Evolutionary conservation across 2,329 filamentous ascomycete genomes (phyloP), one percentile per base, ranked within the genome.

Genomic region (Colletotrichum liaoningense): DNA sequence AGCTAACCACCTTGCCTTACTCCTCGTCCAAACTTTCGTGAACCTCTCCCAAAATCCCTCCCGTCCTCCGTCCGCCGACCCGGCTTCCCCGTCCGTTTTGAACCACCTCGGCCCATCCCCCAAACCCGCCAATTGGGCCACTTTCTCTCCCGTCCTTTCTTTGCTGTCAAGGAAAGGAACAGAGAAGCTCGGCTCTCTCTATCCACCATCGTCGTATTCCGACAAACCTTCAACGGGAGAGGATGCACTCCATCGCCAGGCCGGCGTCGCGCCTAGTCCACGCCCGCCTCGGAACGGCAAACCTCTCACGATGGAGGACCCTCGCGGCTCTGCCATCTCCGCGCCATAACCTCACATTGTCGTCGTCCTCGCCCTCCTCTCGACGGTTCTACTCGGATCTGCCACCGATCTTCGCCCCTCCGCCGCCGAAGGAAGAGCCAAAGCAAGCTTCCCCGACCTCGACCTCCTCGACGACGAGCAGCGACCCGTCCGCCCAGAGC

Each of bases 221-320:
- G 26, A 19, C 14, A 56, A 56, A 56, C 7, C 14, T 19, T 19
- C 22, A 56, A 56, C 24, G 54, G 8, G 28, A 38, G 38, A 69
- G 60, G 33, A 73, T 73, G 70, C 70, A 65, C 59, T 42, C 66
- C 59, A 69, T 73, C 59, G 66, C 66, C 70, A 68, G 70, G 26
- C 66, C 70, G 65, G 66, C 70, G 55, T 59, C 59, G 59, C 70
- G 70, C 65, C 70, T 73, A 22, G 30, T 58, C 66, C 70, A 65
- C 66, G 66, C 70, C 56, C 70, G 66, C 26, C 54, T 73, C 55
- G 52, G 66, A 60, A 59, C 59, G 38, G 38, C 16, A n/a, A 55
- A 49, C 66, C 42, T 73, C 42, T n/a, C n/a, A 33, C 30, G 42
- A 69, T 73, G 70, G 66, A 54, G 49, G 26, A 19, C 69, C 30